A percentile compares a stretch with the other conserved stretches of the same genome.
These are phyloP conservation scores for Gracilaria gracilis DNA, from an alignment of 23 red algal genomes.

Conservation along the genomic window DNA sequence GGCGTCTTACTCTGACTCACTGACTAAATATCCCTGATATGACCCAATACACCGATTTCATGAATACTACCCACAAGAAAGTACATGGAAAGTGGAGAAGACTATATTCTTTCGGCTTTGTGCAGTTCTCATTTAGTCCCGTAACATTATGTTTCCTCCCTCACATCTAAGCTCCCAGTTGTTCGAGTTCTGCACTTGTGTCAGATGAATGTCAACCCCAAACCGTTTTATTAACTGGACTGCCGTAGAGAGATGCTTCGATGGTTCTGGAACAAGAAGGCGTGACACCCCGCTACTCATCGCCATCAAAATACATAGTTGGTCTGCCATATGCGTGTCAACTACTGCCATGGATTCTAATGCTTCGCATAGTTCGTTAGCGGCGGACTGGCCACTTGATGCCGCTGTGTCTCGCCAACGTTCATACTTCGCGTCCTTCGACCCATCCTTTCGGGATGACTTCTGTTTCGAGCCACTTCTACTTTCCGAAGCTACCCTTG, in stretches of 20 bases:
- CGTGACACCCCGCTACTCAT: constrained; percentile 29
- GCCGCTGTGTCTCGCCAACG: constrained; percentile 23
- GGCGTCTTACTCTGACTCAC: neutral
- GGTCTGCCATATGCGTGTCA: constrained; percentile 59
- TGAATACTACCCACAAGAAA: too few relatives aligned
- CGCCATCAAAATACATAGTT: constrained; percentile 52
- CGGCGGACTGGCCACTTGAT: constrained; percentile 12
- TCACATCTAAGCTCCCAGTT: constrained; percentile 9
- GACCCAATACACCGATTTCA: too few relatives aligned
- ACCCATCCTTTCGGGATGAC: neutral
- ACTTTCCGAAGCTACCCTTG: neutral
- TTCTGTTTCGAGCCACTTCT: neutral
- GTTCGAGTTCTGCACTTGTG: neutral
- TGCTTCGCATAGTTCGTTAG: constrained; percentile 32
- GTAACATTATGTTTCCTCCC: neutral
- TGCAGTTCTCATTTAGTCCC: neutral
- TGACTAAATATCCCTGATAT: too few relatives aligned
- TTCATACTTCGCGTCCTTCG: neutral
- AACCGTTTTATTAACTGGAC: constrained; percentile 18
- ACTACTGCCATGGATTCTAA: constrained; percentile 20
- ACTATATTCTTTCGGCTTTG: neutral
- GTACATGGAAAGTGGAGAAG: neutral
- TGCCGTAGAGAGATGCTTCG: constrained; percentile 20
- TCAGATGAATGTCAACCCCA: constrained; percentile 9
- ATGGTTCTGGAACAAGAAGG: constrained; percentile 32